Evolutionary conservation across 1,284 basidiomycete species (phyloP).

Genomic region (Neonothopanus nambi): DNA sequence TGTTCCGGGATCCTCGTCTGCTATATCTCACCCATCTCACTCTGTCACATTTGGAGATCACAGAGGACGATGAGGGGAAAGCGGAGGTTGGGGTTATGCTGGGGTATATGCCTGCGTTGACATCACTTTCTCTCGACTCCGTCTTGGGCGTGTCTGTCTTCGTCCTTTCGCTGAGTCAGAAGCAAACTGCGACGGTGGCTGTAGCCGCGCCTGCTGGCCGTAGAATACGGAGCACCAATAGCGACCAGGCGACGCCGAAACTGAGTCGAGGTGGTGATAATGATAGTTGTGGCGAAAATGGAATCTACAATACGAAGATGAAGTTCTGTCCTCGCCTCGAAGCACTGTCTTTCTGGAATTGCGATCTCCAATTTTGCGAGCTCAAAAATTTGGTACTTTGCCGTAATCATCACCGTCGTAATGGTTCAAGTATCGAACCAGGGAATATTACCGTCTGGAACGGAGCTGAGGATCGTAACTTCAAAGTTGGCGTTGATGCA

Average conservation of each 20-base stretch:
- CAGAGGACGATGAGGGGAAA: neutral
- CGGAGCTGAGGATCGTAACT: no score
- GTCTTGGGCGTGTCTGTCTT: slow-evolving; percentile 30
- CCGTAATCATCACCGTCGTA: no score
- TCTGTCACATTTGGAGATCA: slow-evolving; percentile 34
- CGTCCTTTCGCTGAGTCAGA: slow-evolving; percentile 24
- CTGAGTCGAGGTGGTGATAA: no score
- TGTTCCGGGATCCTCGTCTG: slow-evolving; percentile 45
- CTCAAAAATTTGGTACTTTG: no score
- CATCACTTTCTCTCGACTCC: slow-evolving; percentile 34
- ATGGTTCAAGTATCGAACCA: no score
- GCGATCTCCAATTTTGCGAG: slow-evolving; percentile 34
- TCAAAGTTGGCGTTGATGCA: no score
- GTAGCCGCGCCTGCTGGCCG: slow-evolving; percentile 9
- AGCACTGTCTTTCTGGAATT: slow-evolving; percentile 49
- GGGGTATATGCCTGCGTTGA: slow-evolving; percentile 38
- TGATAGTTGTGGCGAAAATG: no score
- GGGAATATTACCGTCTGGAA: no score
- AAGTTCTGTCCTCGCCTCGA: slow-evolving; percentile 50
- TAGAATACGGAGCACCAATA: no score
- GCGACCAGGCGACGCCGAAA: no score
- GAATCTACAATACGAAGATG: slow-evolving; percentile 33
- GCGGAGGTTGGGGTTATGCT: slow-evolving; percentile 33
- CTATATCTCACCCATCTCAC: slow-evolving; percentile 34
- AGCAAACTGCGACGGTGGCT: slow-evolving; percentile 21